phyloP scores from a whole-genome alignment of 805 yeast species.

The Candida awuae region DNA sequence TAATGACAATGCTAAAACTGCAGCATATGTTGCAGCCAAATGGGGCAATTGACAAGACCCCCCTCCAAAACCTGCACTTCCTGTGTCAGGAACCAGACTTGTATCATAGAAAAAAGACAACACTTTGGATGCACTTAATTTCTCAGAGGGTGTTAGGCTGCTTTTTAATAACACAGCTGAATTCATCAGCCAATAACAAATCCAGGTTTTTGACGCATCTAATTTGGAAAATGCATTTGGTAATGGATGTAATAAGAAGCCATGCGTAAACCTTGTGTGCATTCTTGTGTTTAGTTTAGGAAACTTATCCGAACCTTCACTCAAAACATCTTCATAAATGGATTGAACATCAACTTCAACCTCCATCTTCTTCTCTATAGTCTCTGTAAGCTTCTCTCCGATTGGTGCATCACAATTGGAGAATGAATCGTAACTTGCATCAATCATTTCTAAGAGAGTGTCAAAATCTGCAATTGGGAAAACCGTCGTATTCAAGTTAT shows the following conservation, averaged over 20 bases:
- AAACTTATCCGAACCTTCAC: constrained; percentile 25
- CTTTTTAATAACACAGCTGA: constrained; percentile 33
- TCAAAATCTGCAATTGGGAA: constrained; percentile 17
- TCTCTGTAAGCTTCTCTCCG: constrained; percentile 26
- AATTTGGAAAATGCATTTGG: constrained; percentile 46
- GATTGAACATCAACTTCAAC: constrained; percentile 29
- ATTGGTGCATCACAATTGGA: constrained; percentile 9
- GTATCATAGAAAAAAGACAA: constrained; percentile 1
- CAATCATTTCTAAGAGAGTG: constrained; percentile 21
- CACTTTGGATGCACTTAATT: constrained; percentile 7
- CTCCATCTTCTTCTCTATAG: constrained; percentile 32
- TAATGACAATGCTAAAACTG: constrained; percentile 51
- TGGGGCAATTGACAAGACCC: constrained; percentile 80
- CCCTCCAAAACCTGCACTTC: constrained; percentile 74
- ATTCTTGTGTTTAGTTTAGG: constrained; percentile 23
- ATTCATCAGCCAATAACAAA: constrained; percentile 76
- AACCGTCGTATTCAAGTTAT: not conserved
- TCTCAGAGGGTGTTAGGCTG: constrained; percentile 15
- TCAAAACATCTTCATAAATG: constrained; percentile 27
- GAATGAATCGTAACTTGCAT: constrained; percentile 10
- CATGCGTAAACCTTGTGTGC: constrained; percentile 39
- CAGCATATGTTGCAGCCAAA: constrained; percentile 78
- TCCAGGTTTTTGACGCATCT: constrained; percentile 93
- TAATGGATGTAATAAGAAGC: constrained; percentile 35
- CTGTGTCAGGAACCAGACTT: constrained; percentile 23